Percentiles rank a stretch among this genome's conserved stretches.
Conservation (phyloP, 345 rosid genomes). For the Clausena lansium region DNA sequence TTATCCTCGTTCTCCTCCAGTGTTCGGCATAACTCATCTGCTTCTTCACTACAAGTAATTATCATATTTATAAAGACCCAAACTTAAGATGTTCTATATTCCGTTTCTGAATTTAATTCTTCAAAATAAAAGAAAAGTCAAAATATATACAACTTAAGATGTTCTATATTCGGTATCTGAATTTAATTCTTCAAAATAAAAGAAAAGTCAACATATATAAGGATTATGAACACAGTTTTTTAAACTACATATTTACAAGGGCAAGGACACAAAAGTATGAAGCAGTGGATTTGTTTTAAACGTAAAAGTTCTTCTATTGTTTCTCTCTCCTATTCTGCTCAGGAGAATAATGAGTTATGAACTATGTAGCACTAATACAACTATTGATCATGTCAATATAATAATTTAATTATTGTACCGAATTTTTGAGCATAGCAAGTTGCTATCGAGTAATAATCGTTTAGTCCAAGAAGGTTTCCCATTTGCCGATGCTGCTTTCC, state of each 20-base stretch:
- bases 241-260: background rate
- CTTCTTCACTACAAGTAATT: constrained; percentile 67
- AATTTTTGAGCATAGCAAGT: constrained; percentile 15
- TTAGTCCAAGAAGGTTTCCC: constrained; percentile 90
- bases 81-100: background rate
- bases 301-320: background rate
- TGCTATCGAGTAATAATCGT: background rate
- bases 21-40: constrained; percentile 82
- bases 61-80: background rate
- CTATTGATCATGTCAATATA: background rate
- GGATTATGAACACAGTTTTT: background rate
- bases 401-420: background rate
- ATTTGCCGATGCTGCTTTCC: constrained; percentile 53
- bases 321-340: background rate
- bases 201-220: background rate
- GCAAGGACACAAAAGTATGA: background rate
- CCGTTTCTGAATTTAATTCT: background rate
- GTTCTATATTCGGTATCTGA: background rate
- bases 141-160: background rate
- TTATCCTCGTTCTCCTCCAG: constrained; percentile 72
- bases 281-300: background rate
- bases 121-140: background rate
- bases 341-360: background rate
- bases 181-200: background rate
- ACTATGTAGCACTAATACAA: background rate